A percentile compares a stretch with the other conserved stretches of the same genome.
Conservation (phyloP, 1,284 basidiomycete genomes). For the Cystobasidium pallidum region DNA sequence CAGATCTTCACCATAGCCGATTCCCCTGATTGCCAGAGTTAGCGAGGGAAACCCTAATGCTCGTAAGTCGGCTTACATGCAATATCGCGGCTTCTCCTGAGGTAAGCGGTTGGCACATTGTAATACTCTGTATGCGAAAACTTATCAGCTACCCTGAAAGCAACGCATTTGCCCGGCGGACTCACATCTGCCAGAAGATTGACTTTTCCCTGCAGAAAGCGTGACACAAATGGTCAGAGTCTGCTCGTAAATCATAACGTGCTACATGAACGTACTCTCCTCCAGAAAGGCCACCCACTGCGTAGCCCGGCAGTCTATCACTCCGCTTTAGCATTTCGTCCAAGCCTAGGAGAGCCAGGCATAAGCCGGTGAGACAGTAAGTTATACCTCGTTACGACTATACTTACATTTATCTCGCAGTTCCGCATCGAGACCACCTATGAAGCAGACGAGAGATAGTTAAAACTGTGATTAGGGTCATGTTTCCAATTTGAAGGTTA, state of each 20-base stretch:
- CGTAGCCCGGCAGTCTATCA: conserved; percentile 73
- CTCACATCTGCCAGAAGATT: conserved; percentile 79
- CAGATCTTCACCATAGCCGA: conserved; percentile 85
- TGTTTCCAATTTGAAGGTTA: background rate
- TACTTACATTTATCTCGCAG: conserved; percentile 68
- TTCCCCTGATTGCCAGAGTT: conserved; percentile 62
- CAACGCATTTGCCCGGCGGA: background rate
- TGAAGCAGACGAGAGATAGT: background rate
- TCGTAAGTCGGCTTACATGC: conserved; percentile 56
- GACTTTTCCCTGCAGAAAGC: conserved; percentile 71
- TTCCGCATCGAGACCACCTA: conserved; percentile 65
- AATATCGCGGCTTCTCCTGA: conserved; percentile 72
- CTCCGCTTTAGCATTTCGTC: conserved; percentile 76
- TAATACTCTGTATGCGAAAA: conserved; percentile 64
- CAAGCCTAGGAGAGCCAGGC: conserved; percentile 54
- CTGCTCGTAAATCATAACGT: background rate
- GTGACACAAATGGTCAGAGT: background rate
- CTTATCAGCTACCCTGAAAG: background rate
- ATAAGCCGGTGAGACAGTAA: background rate
- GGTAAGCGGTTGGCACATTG: conserved; percentile 71
- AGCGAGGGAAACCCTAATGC: background rate
- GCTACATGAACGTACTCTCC: conserved; percentile 40
- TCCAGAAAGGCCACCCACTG: conserved; percentile 66
- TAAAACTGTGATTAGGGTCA: background rate
- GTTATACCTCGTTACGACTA: background rate